A percentile compares a stretch with the other conserved stretches of the same genome.
Conservation (phyloP, 164 flowering plant genomes). For the Macadamia integrifolia region DNA sequence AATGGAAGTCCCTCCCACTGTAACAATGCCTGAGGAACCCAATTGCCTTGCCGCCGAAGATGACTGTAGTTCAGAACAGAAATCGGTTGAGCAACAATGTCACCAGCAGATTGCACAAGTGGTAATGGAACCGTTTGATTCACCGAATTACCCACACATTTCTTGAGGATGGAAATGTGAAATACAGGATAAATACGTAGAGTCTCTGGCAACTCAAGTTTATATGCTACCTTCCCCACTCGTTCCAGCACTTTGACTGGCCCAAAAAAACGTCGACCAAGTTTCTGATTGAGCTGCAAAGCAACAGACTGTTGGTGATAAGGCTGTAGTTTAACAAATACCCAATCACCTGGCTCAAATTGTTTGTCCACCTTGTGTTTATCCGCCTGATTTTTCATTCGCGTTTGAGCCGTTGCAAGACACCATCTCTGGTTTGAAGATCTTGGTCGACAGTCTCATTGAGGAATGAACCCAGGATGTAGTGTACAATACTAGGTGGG, state of each 20-base stretch:
- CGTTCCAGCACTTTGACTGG: background rate
- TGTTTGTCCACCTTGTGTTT: background rate
- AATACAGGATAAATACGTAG: background rate
- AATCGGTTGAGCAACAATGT: too few relatives aligned
- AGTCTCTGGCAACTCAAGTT: background rate
- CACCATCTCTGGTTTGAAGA: background rate
- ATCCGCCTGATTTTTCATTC: background rate
- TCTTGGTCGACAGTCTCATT: too few relatives aligned
- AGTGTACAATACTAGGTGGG: background rate
- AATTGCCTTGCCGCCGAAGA: too few relatives aligned
- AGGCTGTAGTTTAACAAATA: background rate
- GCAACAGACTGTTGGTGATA: background rate
- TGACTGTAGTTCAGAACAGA: too few relatives aligned
- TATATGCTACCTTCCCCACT: background rate
- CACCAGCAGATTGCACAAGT: too few relatives aligned
- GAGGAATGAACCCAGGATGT: background rate
- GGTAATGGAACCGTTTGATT: too few relatives aligned
- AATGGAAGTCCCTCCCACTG: too few relatives aligned
- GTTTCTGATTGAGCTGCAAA: background rate
- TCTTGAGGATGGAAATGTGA: conserved; percentile 1
- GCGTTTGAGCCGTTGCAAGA: background rate
- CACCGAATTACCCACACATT: too few relatives aligned
- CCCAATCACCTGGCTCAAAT: background rate
- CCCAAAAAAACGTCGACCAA: background rate
- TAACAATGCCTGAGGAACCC: too few relatives aligned